A percentile compares a stretch with the other conserved stretches of the same genome.
Evolutionary conservation across 352 stramenopile species (phyloP).

Genomic region (Phytophthora colocasiae): DNA sequence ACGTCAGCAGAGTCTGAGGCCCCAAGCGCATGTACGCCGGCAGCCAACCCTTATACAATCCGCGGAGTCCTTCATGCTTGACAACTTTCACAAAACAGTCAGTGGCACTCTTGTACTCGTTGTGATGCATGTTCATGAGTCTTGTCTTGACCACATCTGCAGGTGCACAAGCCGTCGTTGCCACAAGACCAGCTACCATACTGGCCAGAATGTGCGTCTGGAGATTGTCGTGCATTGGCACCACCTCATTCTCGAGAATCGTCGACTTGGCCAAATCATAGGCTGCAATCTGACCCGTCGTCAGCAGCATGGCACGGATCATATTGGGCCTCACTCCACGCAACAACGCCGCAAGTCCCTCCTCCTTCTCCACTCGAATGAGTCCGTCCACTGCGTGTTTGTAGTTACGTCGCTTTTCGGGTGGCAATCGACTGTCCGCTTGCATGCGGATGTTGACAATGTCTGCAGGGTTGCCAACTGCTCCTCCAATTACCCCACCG

Average conservation of each 20-base stretch:
- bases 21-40: slow-evolving; percentile 86
- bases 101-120: slow-evolving; percentile 80
- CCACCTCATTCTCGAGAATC: slow-evolving; percentile 55
- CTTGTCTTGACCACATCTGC: slow-evolving; percentile 86
- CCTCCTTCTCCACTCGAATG: slow-evolving; percentile 66
- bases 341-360: slow-evolving; percentile 69
- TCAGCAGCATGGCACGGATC: slow-evolving; percentile 87
- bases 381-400: slow-evolving; percentile 82
- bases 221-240: slow-evolving; percentile 67
- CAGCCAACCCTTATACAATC: slow-evolving; percentile 87
- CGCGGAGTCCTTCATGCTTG: slow-evolving; percentile 73
- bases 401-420: slow-evolving; percentile 80
- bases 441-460: slow-evolving; percentile 91
- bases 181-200: slow-evolving; percentile 82
- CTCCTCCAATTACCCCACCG: slow-evolving; percentile 70
- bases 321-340: slow-evolving; percentile 82
- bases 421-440: slow-evolving; percentile 69
- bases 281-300: slow-evolving; percentile 83
- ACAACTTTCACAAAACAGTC: slow-evolving; percentile 87
- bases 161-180: slow-evolving; percentile 78
- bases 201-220: slow-evolving; percentile 76
- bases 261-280: slow-evolving; percentile 79
- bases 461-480: slow-evolving; percentile 77
- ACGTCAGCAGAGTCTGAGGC: slow-evolving; percentile 85
- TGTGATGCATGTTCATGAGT: slow-evolving; percentile 86